phyloP scores from a whole-genome alignment of 352 stramenopile species.

The Phytopythium helicoides region DNA sequence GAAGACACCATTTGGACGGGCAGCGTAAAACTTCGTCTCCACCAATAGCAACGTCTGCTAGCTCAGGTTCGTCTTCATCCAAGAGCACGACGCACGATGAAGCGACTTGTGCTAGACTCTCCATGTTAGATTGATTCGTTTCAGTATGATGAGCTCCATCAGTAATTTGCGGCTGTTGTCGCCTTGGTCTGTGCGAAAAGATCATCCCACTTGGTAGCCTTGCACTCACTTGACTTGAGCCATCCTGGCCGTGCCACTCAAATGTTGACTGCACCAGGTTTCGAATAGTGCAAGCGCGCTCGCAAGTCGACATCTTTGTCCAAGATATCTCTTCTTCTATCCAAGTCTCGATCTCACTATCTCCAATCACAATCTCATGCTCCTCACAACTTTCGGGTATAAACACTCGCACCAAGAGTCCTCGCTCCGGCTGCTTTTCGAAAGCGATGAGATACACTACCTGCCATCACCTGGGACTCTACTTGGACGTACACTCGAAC shows the following conservation, averaged over 20 bases:
- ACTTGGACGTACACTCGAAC: conserved; percentile 56
- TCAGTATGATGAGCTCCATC: background rate
- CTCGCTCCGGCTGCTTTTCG: conserved; percentile 4
- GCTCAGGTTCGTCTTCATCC: conserved; percentile 23
- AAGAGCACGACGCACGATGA: conserved; percentile 49
- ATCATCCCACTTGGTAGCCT: conserved; percentile 18
- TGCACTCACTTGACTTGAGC: conserved; percentile 22
- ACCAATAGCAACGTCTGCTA: conserved; percentile 14
- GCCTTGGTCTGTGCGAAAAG: conserved; percentile 3
- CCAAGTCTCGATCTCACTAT: conserved; percentile 58
- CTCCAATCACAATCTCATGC: conserved; percentile 38
- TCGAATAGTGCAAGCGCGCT: conserved; percentile 18
- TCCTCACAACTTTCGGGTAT: conserved; percentile 52
- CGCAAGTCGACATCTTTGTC: conserved; percentile 12
- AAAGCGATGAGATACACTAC: background rate
- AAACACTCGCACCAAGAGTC: conserved; percentile 38
- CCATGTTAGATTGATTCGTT: background rate
- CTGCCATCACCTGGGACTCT: conserved; percentile 25
- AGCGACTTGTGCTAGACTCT: conserved; percentile 1
- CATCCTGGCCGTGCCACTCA: conserved; percentile 18
- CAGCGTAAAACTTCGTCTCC: background rate
- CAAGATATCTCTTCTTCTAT: conserved; percentile 31
- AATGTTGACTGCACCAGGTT: conserved; percentile 27
- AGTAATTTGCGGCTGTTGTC: background rate
- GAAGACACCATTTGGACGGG: conserved; percentile 21